Conservation (phyloP, 2,329 filamentous ascomycete genomes). For the Penicillium sp. region DNA sequence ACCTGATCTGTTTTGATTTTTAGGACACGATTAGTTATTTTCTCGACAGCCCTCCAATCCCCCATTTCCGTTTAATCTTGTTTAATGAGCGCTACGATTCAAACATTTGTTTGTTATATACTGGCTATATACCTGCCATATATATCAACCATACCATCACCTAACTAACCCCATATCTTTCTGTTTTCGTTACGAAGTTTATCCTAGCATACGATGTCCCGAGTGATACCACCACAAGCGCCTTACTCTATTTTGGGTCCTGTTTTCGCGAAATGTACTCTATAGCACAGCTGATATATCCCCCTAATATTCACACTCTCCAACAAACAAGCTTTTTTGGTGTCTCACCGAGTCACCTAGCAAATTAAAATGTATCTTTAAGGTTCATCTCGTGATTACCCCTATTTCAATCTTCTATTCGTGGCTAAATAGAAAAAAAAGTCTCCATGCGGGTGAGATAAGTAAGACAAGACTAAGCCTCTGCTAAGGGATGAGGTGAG, state of each 20-base stretch:
- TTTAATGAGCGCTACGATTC: not conserved
- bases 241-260: not conserved
- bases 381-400: too few relatives aligned
- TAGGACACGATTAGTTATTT: not conserved
- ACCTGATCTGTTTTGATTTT: slow-evolving; percentile 2
- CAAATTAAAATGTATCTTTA: not conserved
- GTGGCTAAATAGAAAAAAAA: not conserved
- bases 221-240: not conserved
- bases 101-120: not conserved
- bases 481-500: not conserved
- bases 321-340: not conserved
- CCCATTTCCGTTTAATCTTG: not conserved
- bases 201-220: not conserved
- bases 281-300: not conserved
- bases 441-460: not conserved
- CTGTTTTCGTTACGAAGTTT: not conserved
- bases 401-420: too few relatives aligned
- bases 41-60: not conserved
- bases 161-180: not conserved
- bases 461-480: not conserved
- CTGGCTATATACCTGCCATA: not conserved
- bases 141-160: not conserved
- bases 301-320: not conserved
- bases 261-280: not conserved
- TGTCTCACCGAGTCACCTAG: not conserved